Base-by-base conservation (phyloP, 257 asterid species). In the Apocynum venetum region DNA sequence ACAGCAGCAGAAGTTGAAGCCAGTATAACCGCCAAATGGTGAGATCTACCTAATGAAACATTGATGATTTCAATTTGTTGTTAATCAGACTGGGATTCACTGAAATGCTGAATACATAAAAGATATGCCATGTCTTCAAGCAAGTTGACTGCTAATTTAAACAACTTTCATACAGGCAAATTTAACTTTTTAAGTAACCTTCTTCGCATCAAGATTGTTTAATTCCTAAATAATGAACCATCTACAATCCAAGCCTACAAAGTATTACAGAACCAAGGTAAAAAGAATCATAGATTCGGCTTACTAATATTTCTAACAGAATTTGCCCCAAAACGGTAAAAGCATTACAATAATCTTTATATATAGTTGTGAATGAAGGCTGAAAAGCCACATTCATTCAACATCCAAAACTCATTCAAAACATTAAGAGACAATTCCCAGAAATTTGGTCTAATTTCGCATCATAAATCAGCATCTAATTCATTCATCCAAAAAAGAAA, bases 11-110 rank as follows among this genome's bases (percentile, higher is more conserved):
- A 72, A 36, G 84, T 80, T 61, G 94, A 78, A 47, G 88, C 87
- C 25, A 91, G 81, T 72, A 89, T 85, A 36, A 80, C 77, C 25
- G 88, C 88, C 79, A 79, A 84, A 17, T 75, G 89, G 57, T 57
- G 82, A 38, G 92, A 84, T 55, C 85, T 65, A 47, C 91, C 96
- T 88, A 55, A 47, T 51, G 19, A 53, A 78, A 17, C 31, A 55
- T 65, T 49, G 59, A 3, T 31, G 17, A 52, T 38, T 71, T 12
- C 73, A 71, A 19, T n/a, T 70, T 56, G 57, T 61, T 59, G 75
- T 55, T 67, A 31, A 71, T 7, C 19, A 38, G 20, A 35, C 13
- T 41, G 71, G 8, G 72, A 66, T 40, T 41, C 12, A 19, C n/a
- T 14, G 71, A 64, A 14, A 64, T 38, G 70, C 46, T 36, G 47